phyloP scores from a whole-genome alignment of 1,284 basidiomycete genomes.

The Rhodotorula mucilaginosa region DNA sequence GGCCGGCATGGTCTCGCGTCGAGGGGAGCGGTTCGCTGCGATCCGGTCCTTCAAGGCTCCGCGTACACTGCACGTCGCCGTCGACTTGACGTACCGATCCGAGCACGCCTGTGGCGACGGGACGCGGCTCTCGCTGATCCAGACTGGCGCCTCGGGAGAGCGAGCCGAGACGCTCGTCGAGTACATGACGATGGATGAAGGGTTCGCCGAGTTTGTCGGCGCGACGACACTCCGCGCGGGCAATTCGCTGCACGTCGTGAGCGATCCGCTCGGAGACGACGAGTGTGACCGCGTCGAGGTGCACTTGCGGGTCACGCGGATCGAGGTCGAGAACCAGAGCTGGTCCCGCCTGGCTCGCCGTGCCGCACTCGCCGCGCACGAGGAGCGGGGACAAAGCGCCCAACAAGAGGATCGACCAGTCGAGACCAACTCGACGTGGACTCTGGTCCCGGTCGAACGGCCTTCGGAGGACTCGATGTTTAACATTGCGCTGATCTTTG shows the following conservation, averaged over 20 bases:
- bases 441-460: neutral
- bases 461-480: slow-evolving; percentile 22
- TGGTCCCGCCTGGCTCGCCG: slow-evolving; percentile 28
- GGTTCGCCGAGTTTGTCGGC: slow-evolving; percentile 18
- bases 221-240: slow-evolving; percentile 23
- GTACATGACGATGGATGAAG: slow-evolving; percentile 21
- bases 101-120: slow-evolving; percentile 37
- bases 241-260: slow-evolving; percentile 20
- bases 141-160: slow-evolving; percentile 7
- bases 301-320: slow-evolving; percentile 17
- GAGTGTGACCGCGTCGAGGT: slow-evolving; percentile 37
- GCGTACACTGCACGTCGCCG: slow-evolving; percentile 23
- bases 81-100: slow-evolving; percentile 28
- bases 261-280: slow-evolving; percentile 32
- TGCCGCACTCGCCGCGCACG: neutral
- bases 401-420: neutral
- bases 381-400: slow-evolving; percentile 2
- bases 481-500: slow-evolving; percentile 40
- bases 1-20: slow-evolving; percentile 15
- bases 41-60: slow-evolving; percentile 31
- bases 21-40: slow-evolving; percentile 26
- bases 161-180: slow-evolving; percentile 17
- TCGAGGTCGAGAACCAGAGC: slow-evolving; percentile 27
- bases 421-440: neutral
- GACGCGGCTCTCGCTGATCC: slow-evolving; percentile 20